Base-by-base conservation (phyloP, 2,329 filamentous ascomycete genomes). In the Xylaria multiplex region DNA sequence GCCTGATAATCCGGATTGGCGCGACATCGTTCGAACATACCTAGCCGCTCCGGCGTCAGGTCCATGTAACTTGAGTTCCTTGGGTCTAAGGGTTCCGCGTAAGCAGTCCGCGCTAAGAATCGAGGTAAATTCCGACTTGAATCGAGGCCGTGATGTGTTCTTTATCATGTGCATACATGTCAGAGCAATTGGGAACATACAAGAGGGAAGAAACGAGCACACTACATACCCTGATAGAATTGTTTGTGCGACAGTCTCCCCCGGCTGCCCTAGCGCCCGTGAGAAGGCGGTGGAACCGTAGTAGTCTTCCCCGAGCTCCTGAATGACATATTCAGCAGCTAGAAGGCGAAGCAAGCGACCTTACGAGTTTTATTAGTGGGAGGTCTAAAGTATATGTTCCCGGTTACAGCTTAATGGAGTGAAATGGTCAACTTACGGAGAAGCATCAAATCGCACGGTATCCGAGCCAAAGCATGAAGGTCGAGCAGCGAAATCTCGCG, bases 21-120 rank as follows among this genome's bases (percentile, higher is more conserved):
- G 49, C 74, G 72, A 11, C 77, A 66, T 2, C 77, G 74, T 2
- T 67, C 76, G 40, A 80, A 80, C 71, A 79, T 77, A 30, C 75
- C 76, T 14, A 73, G 67, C n/a, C 71, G 69, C 56, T 70, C 61
- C 27, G 56, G 19, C 2, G 62, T 64, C 13, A 64, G 56, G 14
- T 72, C 70, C 37, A 69, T 60, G 48, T 74, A 70, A 69, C 75
- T 77, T n/a, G 62, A 52, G 13, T 64, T 56, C 19, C 5, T 40
- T 3, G 75, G 66, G 32, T 72, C 73, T 1, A 70, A 70, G 14
- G 78, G 77, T 22, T 78, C 77, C 55, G 71, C 68, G 62, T 80
- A 80, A 5, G 70, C 69, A 11, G 69, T 78, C 57, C 75, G 76
- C 22, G 73, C 70, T 0, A 80, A 69, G 53, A 78, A 81, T 6